Evolutionary conservation across 345 rosid species (phyloP), one percentile per base, ranked within the genome.

Genomic region (Camelina hispida): DNA sequence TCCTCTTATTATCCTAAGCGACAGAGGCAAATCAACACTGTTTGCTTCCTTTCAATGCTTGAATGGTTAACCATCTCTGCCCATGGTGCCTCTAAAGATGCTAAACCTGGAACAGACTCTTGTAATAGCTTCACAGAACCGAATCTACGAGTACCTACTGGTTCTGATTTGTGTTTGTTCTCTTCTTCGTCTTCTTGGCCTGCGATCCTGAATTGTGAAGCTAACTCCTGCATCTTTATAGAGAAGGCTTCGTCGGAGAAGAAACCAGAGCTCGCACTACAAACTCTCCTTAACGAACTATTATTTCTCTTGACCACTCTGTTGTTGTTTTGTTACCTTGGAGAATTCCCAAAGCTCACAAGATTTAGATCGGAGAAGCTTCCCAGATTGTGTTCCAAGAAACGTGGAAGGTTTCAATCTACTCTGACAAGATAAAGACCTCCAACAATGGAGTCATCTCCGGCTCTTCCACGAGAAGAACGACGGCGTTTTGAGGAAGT

Each of bases 31-130:
- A 9, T 80, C 86, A 11, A 82, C 62, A 43, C 85, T 82, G 37
- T 87, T 93, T 0, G 90, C n/a, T n/a, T n/a, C 96, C 62, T 74
- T 87, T 88, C 87, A 14, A 87, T 83, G 64, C 80, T 73, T 38
- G 73, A 58, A 18, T 66, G 50, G 28, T 66, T 72, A 51, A 72
- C 65, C 78, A 73, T 78, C 78, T 44, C 81, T 28, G 32, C 14
- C 78, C 81, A 78, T 22, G 81, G 78, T 57, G 78, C 73, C 4
- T 78, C 81, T 48, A 78, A 4, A 3, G 57, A 65, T 0, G 76
- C 72, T 66, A 78, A 72, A 58, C 77, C 77, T 40, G 76, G 69
- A 37, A 71, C 72, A 58, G 81, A 65, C 23, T 72, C 77, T 3
- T 66, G 42, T 4, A 72, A 32, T 8, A 66, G 68, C 77, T 50